These are phyloP conservation scores for Xylariaceae sp. DNA, from an alignment of 2,329 filamentous ascomycete genomes.

Conservation along the genomic window DNA sequence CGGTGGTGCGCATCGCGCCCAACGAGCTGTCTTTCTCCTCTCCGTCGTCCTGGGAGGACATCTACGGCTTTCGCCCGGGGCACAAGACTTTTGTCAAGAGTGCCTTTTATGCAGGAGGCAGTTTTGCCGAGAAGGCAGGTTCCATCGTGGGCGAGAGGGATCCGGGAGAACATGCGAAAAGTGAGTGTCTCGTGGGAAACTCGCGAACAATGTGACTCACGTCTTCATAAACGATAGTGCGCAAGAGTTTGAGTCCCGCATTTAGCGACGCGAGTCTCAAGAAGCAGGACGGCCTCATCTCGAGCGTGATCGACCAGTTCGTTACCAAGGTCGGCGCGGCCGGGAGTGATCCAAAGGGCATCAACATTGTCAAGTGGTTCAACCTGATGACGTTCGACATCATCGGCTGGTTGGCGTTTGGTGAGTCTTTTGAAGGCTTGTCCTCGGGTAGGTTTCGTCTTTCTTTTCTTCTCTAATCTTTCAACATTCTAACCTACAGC, in stretches of 20 bases:
- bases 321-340: constrained; percentile 3
- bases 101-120: constrained; percentile 23
- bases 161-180: constrained; percentile 8
- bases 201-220: no score
- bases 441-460: constrained; percentile 7
- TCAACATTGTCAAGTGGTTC: constrained; percentile 4
- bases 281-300: constrained; percentile 21
- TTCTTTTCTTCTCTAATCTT: constrained; percentile 17
- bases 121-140: constrained; percentile 17
- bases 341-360: background rate
- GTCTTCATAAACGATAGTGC: no score
- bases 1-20: background rate
- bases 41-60: background rate
- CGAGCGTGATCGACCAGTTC: constrained; percentile 14
- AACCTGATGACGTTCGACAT: constrained; percentile 8
- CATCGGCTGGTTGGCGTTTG: constrained; percentile 10
- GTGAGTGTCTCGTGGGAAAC: no score
- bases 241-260: constrained; percentile 18
- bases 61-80: constrained; percentile 18
- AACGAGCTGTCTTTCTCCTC: background rate
- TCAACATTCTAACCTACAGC: no score
- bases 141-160: constrained; percentile 22
- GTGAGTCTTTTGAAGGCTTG: constrained; percentile 4
- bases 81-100: constrained; percentile 27
- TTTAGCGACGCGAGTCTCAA: constrained; percentile 24